These are phyloP conservation scores for Magnolia sinica DNA, from an alignment of 164 flowering plant species.

Conservation along the genomic window DNA sequence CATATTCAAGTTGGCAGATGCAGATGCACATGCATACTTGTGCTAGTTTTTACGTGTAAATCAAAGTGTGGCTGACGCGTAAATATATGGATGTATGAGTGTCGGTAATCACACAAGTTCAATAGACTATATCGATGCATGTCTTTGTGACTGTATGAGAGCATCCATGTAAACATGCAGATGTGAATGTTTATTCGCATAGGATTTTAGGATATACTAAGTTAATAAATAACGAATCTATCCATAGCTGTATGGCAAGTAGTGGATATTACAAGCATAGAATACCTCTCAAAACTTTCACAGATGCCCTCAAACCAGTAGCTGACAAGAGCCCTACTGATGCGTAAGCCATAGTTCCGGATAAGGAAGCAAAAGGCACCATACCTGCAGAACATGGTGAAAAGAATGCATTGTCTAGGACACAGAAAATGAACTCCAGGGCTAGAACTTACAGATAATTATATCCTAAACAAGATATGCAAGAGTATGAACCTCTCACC, in stretches of 20 bases:
- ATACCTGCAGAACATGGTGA: slow-evolving; percentile 46
- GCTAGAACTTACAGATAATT: neutral
- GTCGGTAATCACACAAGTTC: too few relatives aligned
- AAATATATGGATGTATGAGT: too few relatives aligned
- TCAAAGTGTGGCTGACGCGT: too few relatives aligned
- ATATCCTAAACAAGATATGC: neutral
- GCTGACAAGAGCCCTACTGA: slow-evolving; percentile 44
- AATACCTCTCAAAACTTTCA: slow-evolving; percentile 75
- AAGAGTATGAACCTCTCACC: neutral
- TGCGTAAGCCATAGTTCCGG: slow-evolving; percentile 47
- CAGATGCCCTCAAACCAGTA: slow-evolving; percentile 82
- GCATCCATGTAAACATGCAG: too few relatives aligned
- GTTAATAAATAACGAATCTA: too few relatives aligned
- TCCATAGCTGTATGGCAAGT: neutral
- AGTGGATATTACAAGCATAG: neutral
- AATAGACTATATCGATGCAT: too few relatives aligned
- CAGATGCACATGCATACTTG: too few relatives aligned
- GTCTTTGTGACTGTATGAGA: too few relatives aligned
- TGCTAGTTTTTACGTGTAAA: too few relatives aligned
- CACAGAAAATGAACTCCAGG: neutral
- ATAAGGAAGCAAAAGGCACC: slow-evolving; percentile 67
- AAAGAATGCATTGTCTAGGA: neutral
- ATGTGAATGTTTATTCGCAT: neutral
- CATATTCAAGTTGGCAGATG: too few relatives aligned
- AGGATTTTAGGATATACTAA: neutral